Evolutionary conservation across 495 filamentous ascomycete species (phyloP).

Genomic region (Penicillium maclennaniae): DNA sequence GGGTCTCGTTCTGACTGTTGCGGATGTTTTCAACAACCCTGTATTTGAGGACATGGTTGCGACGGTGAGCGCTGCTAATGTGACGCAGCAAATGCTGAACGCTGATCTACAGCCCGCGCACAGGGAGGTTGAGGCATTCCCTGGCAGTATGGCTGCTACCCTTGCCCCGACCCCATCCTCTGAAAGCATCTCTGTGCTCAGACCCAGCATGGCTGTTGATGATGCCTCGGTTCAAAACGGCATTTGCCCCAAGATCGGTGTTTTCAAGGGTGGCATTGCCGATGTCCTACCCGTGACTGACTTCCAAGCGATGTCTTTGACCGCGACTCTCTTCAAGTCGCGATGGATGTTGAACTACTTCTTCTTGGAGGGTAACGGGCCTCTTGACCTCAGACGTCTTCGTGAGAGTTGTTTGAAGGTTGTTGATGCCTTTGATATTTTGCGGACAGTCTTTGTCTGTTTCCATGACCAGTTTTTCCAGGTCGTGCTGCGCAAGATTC

Average conservation of each 20-base stretch:
- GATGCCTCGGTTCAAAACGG: constrained; percentile 39
- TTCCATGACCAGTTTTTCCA: constrained; percentile 53
- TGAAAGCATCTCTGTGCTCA: constrained; percentile 43
- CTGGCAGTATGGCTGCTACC: constrained; percentile 13
- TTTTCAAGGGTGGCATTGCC: constrained; percentile 52
- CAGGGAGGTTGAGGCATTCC: constrained; percentile 17
- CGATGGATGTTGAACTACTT: constrained; percentile 57
- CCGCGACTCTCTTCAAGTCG: constrained; percentile 51
- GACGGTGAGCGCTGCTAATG: constrained; percentile 26
- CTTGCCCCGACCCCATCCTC: constrained; percentile 26
- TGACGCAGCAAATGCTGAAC: constrained; percentile 24
- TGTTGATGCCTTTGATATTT: constrained; percentile 57
- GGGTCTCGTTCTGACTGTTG: constrained; percentile 53
- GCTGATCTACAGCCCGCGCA: constrained; percentile 19
- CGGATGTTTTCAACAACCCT: constrained; percentile 47
- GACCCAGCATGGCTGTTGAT: constrained; percentile 37
- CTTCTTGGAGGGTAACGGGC: constrained; percentile 49
- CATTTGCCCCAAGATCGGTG: constrained; percentile 52
- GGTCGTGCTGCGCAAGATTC: constrained; percentile 56
- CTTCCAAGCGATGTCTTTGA: constrained; percentile 61
- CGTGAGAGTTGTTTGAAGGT: constrained; percentile 43
- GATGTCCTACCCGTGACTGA: constrained; percentile 60
- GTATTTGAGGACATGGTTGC: constrained; percentile 46
- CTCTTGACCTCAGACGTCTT: constrained; percentile 44
- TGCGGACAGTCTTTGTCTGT: constrained; percentile 66